Evolutionary conservation across 108 stramenopile genomes (phyloP), one percentile per base, ranked within the genome.

Genomic region (Cylindrotheca fusiformis): DNA sequence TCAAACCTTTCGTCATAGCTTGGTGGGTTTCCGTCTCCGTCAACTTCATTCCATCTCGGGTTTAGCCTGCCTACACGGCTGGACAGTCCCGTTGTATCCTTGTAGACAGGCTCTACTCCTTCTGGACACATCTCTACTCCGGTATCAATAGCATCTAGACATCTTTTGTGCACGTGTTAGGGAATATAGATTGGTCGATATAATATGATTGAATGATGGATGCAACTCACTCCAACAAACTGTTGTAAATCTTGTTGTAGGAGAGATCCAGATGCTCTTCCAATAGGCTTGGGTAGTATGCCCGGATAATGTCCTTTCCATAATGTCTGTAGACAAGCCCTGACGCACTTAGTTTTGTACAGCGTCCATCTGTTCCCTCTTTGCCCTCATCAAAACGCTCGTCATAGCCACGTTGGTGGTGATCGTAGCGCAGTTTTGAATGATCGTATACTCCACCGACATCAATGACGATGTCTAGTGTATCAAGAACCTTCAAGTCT

Each of bases 71-170:
- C 65, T 0, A 98, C 97, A 46, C 99, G 86, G 2, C 76, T 58
- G 18, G 95, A 75, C 23, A 99, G 74, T 55, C 88, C 87, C 25
- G 97, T 94, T 23, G 79, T 53, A 56, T 98, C 84, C n/a, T 59
- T 74, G 81, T 98, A 99, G 29, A 79, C 55, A 27, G 82, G 50
- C 55, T 71, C 71, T 0, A 58, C 64, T 0, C 71, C 72, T 12
- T 62, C 67, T 0, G 85, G 77, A 4, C 65, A 72, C 60, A 82
- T 80, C 65, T 97, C 94, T 8, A 99, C 95, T 8, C 99, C 99
- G 21, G 98, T 99, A 78, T 99, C 99, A 59, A 97, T 97, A 24
- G 94, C 99, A 79, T 99, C 99, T 30, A 99, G 73, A n/a, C 95
- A 41, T 14, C 14, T 14, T n/a, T n/a, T n/a, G n/a, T n/a, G n/a